phyloP scores from a whole-genome alignment of 768 basidiomycete species.

The Hysterangium stoloniferum region DNA sequence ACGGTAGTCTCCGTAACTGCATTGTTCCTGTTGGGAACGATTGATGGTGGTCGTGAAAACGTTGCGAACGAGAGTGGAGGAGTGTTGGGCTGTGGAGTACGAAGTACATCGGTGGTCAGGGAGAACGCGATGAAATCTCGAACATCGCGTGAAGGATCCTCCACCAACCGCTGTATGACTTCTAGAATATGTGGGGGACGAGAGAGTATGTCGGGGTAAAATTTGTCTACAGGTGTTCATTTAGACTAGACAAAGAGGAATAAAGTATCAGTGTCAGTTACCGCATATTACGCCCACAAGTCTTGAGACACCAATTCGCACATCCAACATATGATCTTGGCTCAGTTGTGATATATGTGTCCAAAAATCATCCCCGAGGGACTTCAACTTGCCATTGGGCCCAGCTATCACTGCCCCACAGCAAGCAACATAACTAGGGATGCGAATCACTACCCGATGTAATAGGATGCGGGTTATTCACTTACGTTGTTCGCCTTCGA shows the following conservation, averaged over 20 bases:
- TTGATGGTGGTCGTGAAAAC: constrained; percentile 34
- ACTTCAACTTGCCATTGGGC: constrained; percentile 28
- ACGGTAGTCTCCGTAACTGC: too few relatives aligned
- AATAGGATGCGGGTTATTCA: constrained; percentile 14
- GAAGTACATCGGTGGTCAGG: neutral
- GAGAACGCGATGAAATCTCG: constrained; percentile 6
- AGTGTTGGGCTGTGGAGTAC: neutral
- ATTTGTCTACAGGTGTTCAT: constrained; percentile 7
- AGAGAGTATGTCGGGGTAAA: neutral
- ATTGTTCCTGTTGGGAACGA: too few relatives aligned
- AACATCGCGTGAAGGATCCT: constrained; percentile 11
- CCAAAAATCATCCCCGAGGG: constrained; percentile 45
- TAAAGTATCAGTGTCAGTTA: constrained; percentile 27
- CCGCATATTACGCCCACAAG: constrained; percentile 50
- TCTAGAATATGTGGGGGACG: neutral
- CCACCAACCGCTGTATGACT: constrained; percentile 4
- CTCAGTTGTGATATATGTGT: constrained; percentile 47
- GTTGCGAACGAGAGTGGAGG: constrained; percentile 22
- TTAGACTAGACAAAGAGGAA: neutral
- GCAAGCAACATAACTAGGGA: constrained; percentile 63
- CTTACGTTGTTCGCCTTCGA: constrained; percentile 69
- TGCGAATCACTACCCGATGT: constrained; percentile 11
- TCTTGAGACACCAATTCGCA: constrained; percentile 80
- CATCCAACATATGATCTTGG: constrained; percentile 68
- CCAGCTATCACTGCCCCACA: constrained; percentile 49